A percentile compares a stretch with the other conserved stretches of the same genome.
Conservation (phyloP, 768 basidiomycete genomes). For the Lactarius indigo region DNA sequence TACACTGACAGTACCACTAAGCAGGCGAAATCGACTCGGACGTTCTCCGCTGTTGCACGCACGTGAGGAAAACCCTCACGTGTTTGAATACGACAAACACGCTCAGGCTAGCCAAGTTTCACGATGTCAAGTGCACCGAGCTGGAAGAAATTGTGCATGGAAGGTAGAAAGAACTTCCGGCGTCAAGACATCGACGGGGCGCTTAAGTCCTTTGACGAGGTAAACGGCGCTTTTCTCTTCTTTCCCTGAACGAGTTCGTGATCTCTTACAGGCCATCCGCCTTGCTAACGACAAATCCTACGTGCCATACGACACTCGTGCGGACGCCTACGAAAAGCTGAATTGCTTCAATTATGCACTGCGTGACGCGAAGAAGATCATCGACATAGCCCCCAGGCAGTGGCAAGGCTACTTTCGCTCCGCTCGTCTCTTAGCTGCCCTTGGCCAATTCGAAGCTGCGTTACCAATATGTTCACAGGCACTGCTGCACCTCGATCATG, state of each 20-base stretch:
- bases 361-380: constrained; percentile 61
- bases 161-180: constrained; percentile 11
- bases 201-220: constrained; percentile 13
- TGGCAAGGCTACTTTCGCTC: constrained; percentile 80
- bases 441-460: constrained; percentile 49
- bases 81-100: too few relatives aligned
- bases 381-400: constrained; percentile 60
- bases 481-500: constrained; percentile 44
- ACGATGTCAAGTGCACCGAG: constrained; percentile 1
- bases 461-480: constrained; percentile 59
- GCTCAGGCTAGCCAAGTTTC: too few relatives aligned
- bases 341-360: constrained; percentile 61
- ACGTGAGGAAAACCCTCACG: too few relatives aligned
- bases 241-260: background rate
- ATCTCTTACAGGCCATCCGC: constrained; percentile 17
- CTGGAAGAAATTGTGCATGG: constrained; percentile 11
- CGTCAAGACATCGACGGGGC: constrained; percentile 9
- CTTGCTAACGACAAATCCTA: constrained; percentile 7
- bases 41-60: too few relatives aligned
- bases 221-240: background rate
- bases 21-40: too few relatives aligned
- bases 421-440: constrained; percentile 58
- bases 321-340: constrained; percentile 64
- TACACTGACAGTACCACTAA: too few relatives aligned
- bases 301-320: constrained; percentile 69